Evolutionary conservation across 2,329 filamentous ascomycete species (phyloP), one percentile per base, ranked within the genome.

Genomic region (Cladosporium velox): DNA sequence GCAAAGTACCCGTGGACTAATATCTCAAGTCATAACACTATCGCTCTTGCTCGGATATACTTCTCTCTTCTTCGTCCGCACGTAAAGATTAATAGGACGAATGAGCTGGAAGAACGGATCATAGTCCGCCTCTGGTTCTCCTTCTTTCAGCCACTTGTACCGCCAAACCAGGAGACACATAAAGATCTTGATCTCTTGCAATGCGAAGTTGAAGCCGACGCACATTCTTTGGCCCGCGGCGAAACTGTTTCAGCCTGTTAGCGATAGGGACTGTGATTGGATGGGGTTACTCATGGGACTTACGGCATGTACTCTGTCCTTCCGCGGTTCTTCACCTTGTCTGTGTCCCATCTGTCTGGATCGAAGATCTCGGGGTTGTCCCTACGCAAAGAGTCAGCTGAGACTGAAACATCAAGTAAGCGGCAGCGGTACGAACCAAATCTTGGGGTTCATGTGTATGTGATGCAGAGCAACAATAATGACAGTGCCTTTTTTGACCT

Each of bases 151-250:
- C 66, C 87, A 89, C 64, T 84, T 78, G 72, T 89, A 89, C 8
- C 87, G 79, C 66, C 83, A 88, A 2, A 89, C 75, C 44, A 89
- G 76, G 77, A 88, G 85, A 1, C 82, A 79, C 68, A 89, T 47
- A 70, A 87, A 83, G 4, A 87, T 79, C 77, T 88, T 88, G 66
- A 88, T 79, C 74, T 89, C 86, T 66, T 84, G 81, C 7, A 89
- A 77, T 0, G 86, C 87, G 73, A 89, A 88, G 75, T 88, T 89
- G 80, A 88, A 88, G 0, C 87, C 87, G 65, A 89, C 85, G 67
- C 87, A 89, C 77, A 82, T 83, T 1, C 87, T 78, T 0, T 79
- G 83, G 0, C 87, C 87, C 0, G 81, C 77, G 0, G 83, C 86
- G 68, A 89, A 90, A n/a, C 63, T 65, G 41, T 28, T 41, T 3